Percentiles rank a stretch among this genome's conserved stretches.
These are phyloP conservation scores for Aegilops speltoides DNA, from an alignment of 176 grass and related monocot species.

Conservation along the genomic window DNA sequence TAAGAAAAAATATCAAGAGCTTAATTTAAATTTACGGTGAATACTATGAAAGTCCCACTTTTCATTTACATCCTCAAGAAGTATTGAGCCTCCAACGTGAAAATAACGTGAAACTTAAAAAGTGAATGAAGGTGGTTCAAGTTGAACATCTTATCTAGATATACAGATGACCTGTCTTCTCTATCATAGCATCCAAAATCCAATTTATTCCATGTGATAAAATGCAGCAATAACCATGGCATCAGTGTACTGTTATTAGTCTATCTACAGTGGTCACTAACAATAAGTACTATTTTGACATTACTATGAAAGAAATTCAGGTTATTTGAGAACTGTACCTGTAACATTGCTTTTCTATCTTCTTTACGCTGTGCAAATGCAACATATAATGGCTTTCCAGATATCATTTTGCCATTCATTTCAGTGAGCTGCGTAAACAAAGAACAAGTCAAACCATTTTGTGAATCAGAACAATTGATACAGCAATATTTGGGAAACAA, in stretches of 20 bases:
- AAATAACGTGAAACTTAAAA: background rate
- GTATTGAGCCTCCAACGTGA: background rate
- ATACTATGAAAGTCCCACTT: background rate
- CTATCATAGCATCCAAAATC: background rate
- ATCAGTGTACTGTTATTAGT: background rate
- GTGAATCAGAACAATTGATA: background rate
- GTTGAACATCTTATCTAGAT: background rate
- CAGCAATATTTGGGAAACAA: constrained; percentile 1
- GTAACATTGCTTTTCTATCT: constrained; percentile 83
- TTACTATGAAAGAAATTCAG: background rate
- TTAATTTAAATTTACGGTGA: background rate
- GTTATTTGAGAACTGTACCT: constrained; percentile 43
- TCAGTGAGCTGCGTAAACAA: constrained; percentile 55
- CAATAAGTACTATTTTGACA: background rate
- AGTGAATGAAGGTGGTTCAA: background rate
- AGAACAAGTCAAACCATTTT: constrained; percentile 11
- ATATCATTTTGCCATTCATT: constrained; percentile 98
- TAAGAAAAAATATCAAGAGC: background rate
- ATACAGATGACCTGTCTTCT: background rate
- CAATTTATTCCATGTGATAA: background rate
- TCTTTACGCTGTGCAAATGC: constrained; percentile 95
- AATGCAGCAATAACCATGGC: background rate
- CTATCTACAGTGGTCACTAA: background rate
- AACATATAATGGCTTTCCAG: constrained; percentile 88
- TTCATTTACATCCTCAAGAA: background rate